Evolutionary conservation across 176 grass and related monocot genomes (phyloP), one percentile per base, ranked within the genome.

Genomic region (Calamus simplicifolius): DNA sequence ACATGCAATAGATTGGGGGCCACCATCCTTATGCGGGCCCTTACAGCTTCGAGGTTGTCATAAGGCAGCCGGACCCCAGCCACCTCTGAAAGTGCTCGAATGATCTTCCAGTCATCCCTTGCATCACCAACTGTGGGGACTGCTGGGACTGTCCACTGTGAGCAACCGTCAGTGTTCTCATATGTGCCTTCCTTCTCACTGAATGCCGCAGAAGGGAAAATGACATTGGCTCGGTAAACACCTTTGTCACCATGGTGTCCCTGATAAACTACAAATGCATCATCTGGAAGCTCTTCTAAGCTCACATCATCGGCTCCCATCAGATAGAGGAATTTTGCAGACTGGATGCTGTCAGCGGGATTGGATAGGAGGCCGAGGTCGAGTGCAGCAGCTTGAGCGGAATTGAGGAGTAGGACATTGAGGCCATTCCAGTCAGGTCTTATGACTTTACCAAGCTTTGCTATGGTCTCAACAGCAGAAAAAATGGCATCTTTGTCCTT

Each of bases 91-190:
- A 93, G 79, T 54, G 94, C 94, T 31, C 94, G 73, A 52, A 99
- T 74, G 69, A 99, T 99, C 85, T 99, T 99, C 94, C 94, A 99
- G 79, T 99, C 88, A 78, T 99, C 94, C 57, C 94, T 93, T 51
- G 94, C 78, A 76, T 99, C 88, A 56, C 94, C 94, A 17, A 99
- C 85, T 0, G 88, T 99, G 19, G 94, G 94, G 27, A 99, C 94
- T 73, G 94, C 94, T 29, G 94, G 88, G 58, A 84, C 75, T 5
- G 85, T 99, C 94, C 88, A 93, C 29, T 99, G 94, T 26, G 88
- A 60, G 68, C 81, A 93, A 7, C 94, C 94, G 75, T 99, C 94
- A 0, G 94, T 93, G 58, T 99, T 99, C 71, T 99, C 94, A 2
- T 99, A 92, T 7, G 88, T 99, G 18, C 85, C 94, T 74, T 93